Evolutionary conservation across 2,329 filamentous ascomycete species (phyloP).

Genomic region (Diaporthe citri): DNA sequence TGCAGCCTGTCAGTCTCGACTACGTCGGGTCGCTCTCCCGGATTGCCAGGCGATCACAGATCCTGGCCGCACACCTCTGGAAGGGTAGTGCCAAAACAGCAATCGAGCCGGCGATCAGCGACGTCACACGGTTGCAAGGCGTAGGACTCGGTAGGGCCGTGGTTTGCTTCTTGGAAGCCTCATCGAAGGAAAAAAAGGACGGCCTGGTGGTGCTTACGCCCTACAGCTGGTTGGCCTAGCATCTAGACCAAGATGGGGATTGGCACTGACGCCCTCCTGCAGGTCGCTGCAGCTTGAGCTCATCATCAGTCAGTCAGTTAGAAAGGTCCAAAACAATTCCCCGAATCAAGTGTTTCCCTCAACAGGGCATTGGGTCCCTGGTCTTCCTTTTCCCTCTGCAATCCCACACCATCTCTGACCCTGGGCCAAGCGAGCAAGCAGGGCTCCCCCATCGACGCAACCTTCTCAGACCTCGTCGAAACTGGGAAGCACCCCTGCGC

Average conservation of each 20-base stretch:
- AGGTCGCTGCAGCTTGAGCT: slow-evolving; percentile 19
- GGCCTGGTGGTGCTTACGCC: neutral
- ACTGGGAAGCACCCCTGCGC: slow-evolving; percentile 43
- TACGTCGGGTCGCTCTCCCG: slow-evolving; percentile 15
- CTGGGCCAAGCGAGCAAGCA: neutral
- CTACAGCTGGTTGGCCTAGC: neutral
- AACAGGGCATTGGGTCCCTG: neutral
- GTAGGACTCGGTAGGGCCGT: neutral
- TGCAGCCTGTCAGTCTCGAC: neutral
- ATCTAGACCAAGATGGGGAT: neutral
- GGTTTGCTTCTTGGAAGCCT: slow-evolving; percentile 25
- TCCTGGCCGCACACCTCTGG: slow-evolving; percentile 2
- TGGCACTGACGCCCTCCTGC: slow-evolving; percentile 24
- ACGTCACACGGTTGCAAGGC: slow-evolving; percentile 25
- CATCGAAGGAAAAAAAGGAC: slow-evolving; percentile 14
- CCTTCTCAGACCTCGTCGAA: slow-evolving; percentile 33
- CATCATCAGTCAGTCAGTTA: neutral
- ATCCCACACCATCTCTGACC: neutral
- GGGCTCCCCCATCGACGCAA: slow-evolving; percentile 12
- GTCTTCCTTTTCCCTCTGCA: neutral
- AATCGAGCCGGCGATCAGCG: slow-evolving; percentile 23
- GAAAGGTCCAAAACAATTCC: slow-evolving; percentile 10
- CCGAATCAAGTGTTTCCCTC: slow-evolving; percentile 12
- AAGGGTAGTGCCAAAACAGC: slow-evolving; percentile 12
- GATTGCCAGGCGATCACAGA: slow-evolving; percentile 31